A percentile compares a stretch with the other conserved stretches of the same genome.
Evolutionary conservation across 2,329 filamentous ascomycete species (phyloP).

Genomic region (Fusarium anguioides): DNA sequence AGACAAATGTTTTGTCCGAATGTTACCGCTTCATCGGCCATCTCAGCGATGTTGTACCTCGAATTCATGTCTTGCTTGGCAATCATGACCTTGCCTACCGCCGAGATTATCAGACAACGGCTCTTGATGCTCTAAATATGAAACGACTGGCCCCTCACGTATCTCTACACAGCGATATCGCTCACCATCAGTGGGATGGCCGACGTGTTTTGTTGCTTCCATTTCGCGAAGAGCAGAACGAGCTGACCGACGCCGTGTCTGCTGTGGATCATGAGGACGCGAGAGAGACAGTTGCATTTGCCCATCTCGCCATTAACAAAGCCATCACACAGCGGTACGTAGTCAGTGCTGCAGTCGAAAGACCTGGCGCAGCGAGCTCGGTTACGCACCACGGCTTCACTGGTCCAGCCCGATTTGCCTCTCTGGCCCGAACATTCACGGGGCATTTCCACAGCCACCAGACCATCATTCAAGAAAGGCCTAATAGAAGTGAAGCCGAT

Average conservation of each 20-base stretch:
- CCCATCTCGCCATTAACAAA: conserved; percentile 40
- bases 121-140: conserved; percentile 34
- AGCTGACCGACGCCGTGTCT: conserved; percentile 28
- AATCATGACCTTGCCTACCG: conserved; percentile 43
- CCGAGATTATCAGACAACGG: conserved; percentile 41
- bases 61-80: conserved; percentile 37
- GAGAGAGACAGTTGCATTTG: conserved; percentile 37
- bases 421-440: conserved; percentile 37
- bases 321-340: conserved; percentile 34
- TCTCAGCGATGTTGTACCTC: conserved; percentile 29
- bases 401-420: conserved; percentile 30
- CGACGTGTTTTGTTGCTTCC: conserved; percentile 34
- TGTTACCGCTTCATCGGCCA: conserved; percentile 35
- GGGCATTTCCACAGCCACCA: conserved; percentile 41
- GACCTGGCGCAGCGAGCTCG: not conserved
- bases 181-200: conserved; percentile 34
- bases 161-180: conserved; percentile 25
- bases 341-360: not conserved
- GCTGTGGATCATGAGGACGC: conserved; percentile 16
- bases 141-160: conserved; percentile 27
- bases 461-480: conserved; percentile 26
- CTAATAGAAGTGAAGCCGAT: not conserved
- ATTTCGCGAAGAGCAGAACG: conserved; percentile 38
- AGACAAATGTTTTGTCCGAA: conserved; percentile 29
- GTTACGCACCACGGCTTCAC: conserved; percentile 28